Base-by-base conservation (phyloP, 2,329 filamentous ascomycete genomes). In the Cladophialophora exuberans region DNA sequence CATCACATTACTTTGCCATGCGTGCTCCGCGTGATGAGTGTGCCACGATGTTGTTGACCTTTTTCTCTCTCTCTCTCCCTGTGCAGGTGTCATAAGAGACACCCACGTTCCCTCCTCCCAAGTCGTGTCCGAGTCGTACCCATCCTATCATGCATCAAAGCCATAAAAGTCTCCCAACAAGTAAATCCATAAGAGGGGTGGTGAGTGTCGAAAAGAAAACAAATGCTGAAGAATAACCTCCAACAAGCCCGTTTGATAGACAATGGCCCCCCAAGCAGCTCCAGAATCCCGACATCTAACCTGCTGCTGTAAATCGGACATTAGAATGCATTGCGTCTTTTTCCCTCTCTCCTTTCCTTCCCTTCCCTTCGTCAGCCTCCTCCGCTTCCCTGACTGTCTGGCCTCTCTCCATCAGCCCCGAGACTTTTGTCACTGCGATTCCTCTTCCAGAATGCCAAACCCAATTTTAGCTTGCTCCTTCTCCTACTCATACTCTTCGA, bases 401-500 rank as follows among this genome's bases (percentile, higher is more conserved):
- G 57, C 20, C 57, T 45, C 4, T 48, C 41, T 10, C 7, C n/a
- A 9, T 45, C 58, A 6, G 42, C 58, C 13, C 23, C 48, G 6
- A 61, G 30, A 31, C 26, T 57, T 26, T 54, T 58, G 18, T 61
- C 58, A 28, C 55, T 58, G 4, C 55, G 52, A 22, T 51, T 62
- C 41, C 60, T 54, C 53, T 64, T 64, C 62, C 62, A 64, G 25
- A 64, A 64, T 15, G 56, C 51, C 6, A 65, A 46, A 4, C 53
- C 55, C 41, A 63, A 42, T 44, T 61, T 65, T 31, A 65, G 38
- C 28, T 56, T 58, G 18, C 59, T 62, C 33, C 62, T 46, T 55
- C 54, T 53, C 31, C 59, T 52, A 23, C 62, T 61, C 22, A 65
- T 51, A 4, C 56, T 58, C 38, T 50, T 59, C 15, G 56, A 56